Conservation (phyloP, 768 basidiomycete species). For the Xerocomus brunneocitrinus region DNA sequence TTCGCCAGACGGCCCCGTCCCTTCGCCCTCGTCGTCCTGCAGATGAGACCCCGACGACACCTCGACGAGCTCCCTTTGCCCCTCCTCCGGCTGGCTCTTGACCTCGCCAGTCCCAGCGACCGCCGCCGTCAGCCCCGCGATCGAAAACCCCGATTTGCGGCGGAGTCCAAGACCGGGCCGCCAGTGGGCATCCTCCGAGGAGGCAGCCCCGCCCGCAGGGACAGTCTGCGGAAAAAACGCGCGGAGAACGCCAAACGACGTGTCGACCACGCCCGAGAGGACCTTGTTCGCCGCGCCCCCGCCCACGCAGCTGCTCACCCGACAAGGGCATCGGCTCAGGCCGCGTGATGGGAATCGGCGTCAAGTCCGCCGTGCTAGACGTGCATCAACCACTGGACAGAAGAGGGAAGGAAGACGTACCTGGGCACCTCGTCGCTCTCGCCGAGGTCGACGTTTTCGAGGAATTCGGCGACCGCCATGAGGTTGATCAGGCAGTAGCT, state of each 20-base stretch:
- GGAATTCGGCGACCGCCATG: constrained; percentile 91
- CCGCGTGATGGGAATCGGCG: constrained; percentile 68
- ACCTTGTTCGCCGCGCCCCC: constrained; percentile 62
- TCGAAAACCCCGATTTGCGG: constrained; percentile 77
- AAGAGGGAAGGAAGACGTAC: constrained; percentile 32
- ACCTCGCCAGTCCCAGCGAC: constrained; percentile 45
- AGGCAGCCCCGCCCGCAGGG: too few species aligned
- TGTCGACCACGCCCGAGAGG: constrained; percentile 81
- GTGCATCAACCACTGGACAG: too few species aligned
- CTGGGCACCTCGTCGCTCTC: constrained; percentile 57
- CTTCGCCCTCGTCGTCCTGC: not conserved
- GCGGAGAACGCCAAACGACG: constrained; percentile 82
- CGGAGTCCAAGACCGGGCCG: constrained; percentile 50
- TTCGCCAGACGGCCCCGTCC: not conserved
- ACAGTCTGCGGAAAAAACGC: constrained; percentile 55
- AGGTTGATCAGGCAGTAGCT: constrained; percentile 92
- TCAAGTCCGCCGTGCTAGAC: constrained; percentile 67
- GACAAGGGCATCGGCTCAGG: constrained; percentile 57
- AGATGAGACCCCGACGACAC: constrained; percentile 34
- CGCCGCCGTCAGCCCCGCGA: constrained; percentile 52
- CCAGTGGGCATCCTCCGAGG: too few species aligned
- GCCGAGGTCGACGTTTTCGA: constrained; percentile 88
- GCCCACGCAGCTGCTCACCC: constrained; percentile 34
- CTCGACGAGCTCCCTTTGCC: constrained; percentile 51
- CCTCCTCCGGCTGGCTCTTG: constrained; percentile 18